Evolutionary conservation across 352 stramenopile species (phyloP), one percentile per base, ranked within the genome.

Genomic region (Globisporangium nagaii): DNA sequence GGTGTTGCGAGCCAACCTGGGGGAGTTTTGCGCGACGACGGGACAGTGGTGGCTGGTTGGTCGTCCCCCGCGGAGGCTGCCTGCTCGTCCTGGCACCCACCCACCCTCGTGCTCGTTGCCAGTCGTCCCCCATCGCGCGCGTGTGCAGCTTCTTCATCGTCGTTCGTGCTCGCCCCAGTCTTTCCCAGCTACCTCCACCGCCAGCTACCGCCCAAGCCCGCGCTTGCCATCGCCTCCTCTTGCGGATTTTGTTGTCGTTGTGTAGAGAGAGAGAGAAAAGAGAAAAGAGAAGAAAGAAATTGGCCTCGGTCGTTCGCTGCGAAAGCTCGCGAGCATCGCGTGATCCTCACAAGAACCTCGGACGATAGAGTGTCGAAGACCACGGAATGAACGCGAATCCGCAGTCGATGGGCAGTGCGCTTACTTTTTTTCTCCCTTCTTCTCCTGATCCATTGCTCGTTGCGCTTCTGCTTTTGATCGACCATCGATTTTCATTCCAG

Each of bases 271-370:
- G 27, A 53, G 31, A 39, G 28, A 40, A 22, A 42, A 39, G 45
- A 32, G 32, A 41, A 20, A 52, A 10, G 17, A 13, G 39, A 28
- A 7, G 30, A 44, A 28, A 35, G 11, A 12, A 36, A 36, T 15
- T n/a, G 17, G 20, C 11, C 3, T 27, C n/a, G 10, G 43, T 37
- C 27, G 27, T 50, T 37, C n/a, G 3, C 43, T 50, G 43, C n/a
- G 31, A 32, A 51, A 25, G 10, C 43, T 24, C 6, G 27, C 40
- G 34, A 25, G n/a, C n/a, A 35, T n/a, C 13, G 34, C 24, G 39
- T 44, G 31, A 37, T 53, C 47, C 47, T 50, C 43, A 36, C n/a
- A 43, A 25, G 12, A 34, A 30, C 32, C 47, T 53, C 47, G 47
- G 24, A 53, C 22, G 47, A 42, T 44, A 53, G 47, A 53, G 47